Evolutionary conservation across 768 basidiomycete species (phyloP).

Genomic region (Leucocoprinus sp.): DNA sequence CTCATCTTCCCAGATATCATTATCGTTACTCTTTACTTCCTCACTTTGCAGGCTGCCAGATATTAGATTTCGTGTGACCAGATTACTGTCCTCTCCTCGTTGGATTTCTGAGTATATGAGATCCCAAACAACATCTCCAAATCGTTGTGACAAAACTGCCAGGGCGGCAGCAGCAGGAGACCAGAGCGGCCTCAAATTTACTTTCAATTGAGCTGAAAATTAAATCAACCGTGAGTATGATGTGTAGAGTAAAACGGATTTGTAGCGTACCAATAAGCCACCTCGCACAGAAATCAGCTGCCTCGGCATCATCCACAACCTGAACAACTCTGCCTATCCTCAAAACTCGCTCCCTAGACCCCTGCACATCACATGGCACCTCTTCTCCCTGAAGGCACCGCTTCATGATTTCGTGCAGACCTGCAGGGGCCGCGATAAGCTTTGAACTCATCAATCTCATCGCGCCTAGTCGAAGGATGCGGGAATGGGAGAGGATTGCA

Average conservation of each 20-base stretch:
- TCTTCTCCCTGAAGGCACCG: constrained; percentile 77
- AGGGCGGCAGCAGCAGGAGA: constrained; percentile 69
- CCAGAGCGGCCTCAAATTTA: constrained; percentile 89
- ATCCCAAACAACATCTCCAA: constrained; percentile 66
- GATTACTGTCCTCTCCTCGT: not conserved
- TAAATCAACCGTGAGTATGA: not conserved
- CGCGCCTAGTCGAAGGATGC: constrained; percentile 50
- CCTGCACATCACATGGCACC: constrained; percentile 66
- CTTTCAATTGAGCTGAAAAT: constrained; percentile 77
- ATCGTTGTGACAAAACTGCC: constrained; percentile 40
- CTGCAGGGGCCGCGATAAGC: constrained; percentile 33
- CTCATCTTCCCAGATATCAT: constrained; percentile 57
- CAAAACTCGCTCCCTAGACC: constrained; percentile 79
- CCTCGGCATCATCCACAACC: constrained; percentile 46
- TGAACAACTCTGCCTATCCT: constrained; percentile 66
- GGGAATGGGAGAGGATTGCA: constrained; percentile 67
- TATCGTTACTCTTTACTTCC: constrained; percentile 12
- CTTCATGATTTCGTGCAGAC: constrained; percentile 46
- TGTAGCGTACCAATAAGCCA: constrained; percentile 62
- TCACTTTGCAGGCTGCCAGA: constrained; percentile 6
- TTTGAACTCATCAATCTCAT: constrained; percentile 57
- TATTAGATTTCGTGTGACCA: constrained; percentile 8
- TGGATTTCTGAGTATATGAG: constrained; percentile 56
- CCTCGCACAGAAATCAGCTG: constrained; percentile 54
- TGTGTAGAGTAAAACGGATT: constrained; percentile 4